Conservation (phyloP, 345 rosid species). For the Orychophragmus violaceus region DNA sequence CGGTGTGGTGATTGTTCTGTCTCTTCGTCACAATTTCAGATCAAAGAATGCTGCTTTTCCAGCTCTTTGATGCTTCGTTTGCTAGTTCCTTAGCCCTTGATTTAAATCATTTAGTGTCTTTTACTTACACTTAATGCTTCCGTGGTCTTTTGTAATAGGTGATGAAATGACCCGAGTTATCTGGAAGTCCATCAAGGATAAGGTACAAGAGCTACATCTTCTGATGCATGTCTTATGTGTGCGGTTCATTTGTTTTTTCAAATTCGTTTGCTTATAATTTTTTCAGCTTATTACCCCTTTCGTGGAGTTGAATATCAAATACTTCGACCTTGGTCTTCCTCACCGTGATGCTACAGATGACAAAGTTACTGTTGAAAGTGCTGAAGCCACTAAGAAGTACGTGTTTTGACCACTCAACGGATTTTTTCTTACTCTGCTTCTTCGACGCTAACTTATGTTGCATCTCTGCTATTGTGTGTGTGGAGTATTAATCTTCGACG, state of each 20-base stretch:
- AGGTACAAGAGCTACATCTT: constrained; percentile 39
- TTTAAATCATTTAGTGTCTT: not conserved
- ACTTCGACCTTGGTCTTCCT: constrained; percentile 64
- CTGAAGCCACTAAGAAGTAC: constrained; percentile 70
- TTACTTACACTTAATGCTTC: not conserved
- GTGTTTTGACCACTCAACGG: too few relatives aligned
- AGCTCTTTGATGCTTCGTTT: not conserved
- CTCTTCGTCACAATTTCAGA: not conserved
- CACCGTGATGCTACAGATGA: constrained; percentile 67
- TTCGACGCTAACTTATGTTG: not conserved
- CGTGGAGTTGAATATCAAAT: constrained; percentile 65
- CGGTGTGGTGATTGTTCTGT: not conserved
- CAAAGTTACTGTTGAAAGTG: constrained; percentile 60
- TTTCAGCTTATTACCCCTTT: constrained; percentile 86
- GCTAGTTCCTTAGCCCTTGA: not conserved
- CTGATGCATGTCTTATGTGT: not conserved
- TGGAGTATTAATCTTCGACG: not conserved
- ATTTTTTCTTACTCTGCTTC: not conserved
- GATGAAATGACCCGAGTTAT: constrained; percentile 97
- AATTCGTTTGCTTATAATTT: not conserved
- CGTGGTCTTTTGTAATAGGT: constrained; percentile 42
- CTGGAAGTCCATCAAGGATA: constrained; percentile 90
- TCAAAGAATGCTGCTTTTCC: not conserved
- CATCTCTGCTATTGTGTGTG: not conserved
- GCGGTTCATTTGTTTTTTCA: not conserved